These are phyloP conservation scores for Sugiyamaella sp. DNA, from an alignment of 1,139 yeast genomes.

Conservation along the genomic window DNA sequence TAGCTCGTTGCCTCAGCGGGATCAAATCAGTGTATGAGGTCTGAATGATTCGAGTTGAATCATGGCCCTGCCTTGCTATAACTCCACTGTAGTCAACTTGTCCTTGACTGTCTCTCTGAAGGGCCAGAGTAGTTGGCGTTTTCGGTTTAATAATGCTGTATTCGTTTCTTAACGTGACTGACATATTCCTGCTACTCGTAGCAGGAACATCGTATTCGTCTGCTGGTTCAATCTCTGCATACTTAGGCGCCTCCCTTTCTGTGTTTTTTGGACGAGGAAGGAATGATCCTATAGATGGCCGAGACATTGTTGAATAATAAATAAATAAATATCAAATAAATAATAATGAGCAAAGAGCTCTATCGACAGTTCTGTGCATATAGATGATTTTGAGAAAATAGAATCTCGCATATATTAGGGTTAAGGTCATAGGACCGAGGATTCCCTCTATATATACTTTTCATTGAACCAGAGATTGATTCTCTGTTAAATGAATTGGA, in stretches of 20 bases:
- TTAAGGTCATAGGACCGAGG: not conserved
- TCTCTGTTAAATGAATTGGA: no score
- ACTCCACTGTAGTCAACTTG: constrained; percentile 40
- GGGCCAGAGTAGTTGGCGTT: constrained; percentile 7
- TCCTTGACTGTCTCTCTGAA: constrained; percentile 42
- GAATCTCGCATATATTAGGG: no score
- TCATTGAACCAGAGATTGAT: no score
- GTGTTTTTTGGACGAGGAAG: constrained; percentile 17
- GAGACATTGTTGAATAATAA: constrained; percentile 9
- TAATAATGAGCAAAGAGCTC: not conserved
- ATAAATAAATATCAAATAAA: constrained; percentile 8
- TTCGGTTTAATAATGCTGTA: not conserved
- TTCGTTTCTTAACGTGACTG: constrained; percentile 3
- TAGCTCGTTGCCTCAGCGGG: constrained; percentile 51
- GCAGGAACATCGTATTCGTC: not conserved
- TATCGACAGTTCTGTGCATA: no score
- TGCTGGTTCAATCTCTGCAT: constrained; percentile 3
- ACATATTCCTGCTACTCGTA: not conserved
- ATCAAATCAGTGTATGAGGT: constrained; percentile 49
- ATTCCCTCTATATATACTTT: no score
- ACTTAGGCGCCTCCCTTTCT: constrained; percentile 12
- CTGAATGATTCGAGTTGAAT: constrained; percentile 41
- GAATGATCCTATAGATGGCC: constrained; percentile 16
- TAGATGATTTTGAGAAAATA: no score
- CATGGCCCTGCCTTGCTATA: constrained; percentile 44